Evolutionary conservation across 148 eudicot species (phyloP).

Genomic region (Diospyros lotus): DNA sequence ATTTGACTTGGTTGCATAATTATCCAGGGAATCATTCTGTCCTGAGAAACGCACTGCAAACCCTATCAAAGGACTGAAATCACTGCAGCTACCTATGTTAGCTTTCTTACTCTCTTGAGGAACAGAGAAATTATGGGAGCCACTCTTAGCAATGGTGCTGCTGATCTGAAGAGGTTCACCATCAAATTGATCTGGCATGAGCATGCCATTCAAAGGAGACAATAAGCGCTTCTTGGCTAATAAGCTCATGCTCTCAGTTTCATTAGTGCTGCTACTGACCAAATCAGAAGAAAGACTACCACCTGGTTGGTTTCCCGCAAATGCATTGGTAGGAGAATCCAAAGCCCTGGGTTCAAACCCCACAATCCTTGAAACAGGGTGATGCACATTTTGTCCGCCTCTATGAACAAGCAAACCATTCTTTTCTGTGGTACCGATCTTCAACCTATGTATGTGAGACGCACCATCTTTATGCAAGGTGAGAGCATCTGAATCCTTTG

Average conservation of each 20-base stretch:
- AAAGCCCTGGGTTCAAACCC: conserved; percentile 47
- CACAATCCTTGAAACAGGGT: conserved; percentile 56
- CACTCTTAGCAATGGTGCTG: conserved; percentile 9
- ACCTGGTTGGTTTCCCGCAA: conserved; percentile 9
- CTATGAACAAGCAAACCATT: conserved; percentile 24
- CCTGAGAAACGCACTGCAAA: conserved; percentile 29
- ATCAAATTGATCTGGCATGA: conserved; percentile 28
- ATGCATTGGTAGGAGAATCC: conserved; percentile 16
- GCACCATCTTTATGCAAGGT: conserved; percentile 24
- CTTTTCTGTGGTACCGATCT: conserved; percentile 20
- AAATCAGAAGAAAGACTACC: conserved; percentile 23
- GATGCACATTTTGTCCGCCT: conserved; percentile 27
- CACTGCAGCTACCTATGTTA: conserved; percentile 29
- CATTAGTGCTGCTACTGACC: conserved; percentile 15
- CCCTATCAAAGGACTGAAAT: conserved; percentile 24
- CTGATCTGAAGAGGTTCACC: conserved; percentile 42
- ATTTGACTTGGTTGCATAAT: conserved; percentile 21
- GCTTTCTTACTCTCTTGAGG: conserved; percentile 36
- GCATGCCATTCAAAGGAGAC: conserved; percentile 48
- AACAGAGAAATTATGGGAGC: conserved; percentile 26
- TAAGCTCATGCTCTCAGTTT: conserved; percentile 27
- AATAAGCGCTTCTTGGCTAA: conserved; percentile 44
- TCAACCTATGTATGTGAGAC: conserved; percentile 27
- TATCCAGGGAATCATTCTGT: conserved; percentile 21
- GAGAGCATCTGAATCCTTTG: conserved; percentile 20